Base-by-base conservation (phyloP, 805 yeast genomes). In the Tetrapisispora iriomotensis region DNA sequence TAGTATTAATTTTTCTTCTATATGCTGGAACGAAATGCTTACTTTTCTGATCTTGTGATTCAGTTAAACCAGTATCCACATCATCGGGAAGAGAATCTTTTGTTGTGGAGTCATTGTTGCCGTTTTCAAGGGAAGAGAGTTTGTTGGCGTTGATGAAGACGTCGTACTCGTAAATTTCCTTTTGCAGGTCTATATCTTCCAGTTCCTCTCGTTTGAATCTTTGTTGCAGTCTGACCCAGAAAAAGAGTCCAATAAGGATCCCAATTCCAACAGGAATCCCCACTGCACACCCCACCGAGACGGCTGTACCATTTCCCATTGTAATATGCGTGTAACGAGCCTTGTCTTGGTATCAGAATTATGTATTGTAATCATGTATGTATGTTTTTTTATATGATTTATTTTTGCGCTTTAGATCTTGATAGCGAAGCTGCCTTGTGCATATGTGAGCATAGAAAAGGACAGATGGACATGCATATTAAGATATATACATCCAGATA, bases 211-310 rank as follows among this genome's bases (percentile, higher is more conserved):
- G 49, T 35, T 58, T 61, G 28, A 62, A 55, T 32, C 65, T 58
- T 41, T 56, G 48, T 40, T 60, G 66, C 39, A 66, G 62, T 32
- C 68, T 60, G 23, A 53, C 41, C 66, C 70, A 65, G 40, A 68
- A 62, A 9, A 44, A 45, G 2, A 58, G 24, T 0, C 68, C 60
- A 2, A 69, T 56, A 0, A 62, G 14, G 1, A 66, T 10, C 1
- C 68, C 66, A 8, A 70, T 45, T 4, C 61, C 65, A n/a, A 64
- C 49, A 1, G 78, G 78, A 19, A 73, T 60, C 25, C 76, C 77
- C 4, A 73, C 71, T 3, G 77, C 73, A 45, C 73, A 66, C 2
- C 76, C 77, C 3, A 72, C 76, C 1, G 75, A 72, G 8, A 65
- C 44, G 1, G 60, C 51, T 1, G 27, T 22, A 15, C 17, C 18